Conservation (phyloP, 1,284 basidiomycete genomes). For the Athelia psychrophila region DNA sequence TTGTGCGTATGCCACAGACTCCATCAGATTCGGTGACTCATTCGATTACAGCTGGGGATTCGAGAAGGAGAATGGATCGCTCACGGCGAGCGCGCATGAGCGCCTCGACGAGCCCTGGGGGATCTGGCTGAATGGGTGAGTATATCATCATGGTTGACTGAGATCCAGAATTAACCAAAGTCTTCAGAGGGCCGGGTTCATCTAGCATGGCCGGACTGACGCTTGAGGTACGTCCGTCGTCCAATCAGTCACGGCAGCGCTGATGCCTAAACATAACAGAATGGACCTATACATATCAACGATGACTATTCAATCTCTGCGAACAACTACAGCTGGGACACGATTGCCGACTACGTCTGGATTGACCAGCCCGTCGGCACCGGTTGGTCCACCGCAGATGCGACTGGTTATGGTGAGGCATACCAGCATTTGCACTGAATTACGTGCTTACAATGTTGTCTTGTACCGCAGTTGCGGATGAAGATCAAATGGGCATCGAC, state of each 20-base stretch:
- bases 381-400: slow-evolving; percentile 66
- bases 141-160: slow-evolving; percentile 1
- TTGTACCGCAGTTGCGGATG: slow-evolving; percentile 45
- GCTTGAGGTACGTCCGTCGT: slow-evolving; percentile 49
- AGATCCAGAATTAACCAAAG: neutral
- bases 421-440: slow-evolving; percentile 1
- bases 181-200: slow-evolving; percentile 48
- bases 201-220: slow-evolving; percentile 65
- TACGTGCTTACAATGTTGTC: slow-evolving; percentile 4
- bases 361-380: slow-evolving; percentile 65
- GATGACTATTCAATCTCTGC: slow-evolving; percentile 43
- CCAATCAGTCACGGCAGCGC: neutral
- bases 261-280: slow-evolving; percentile 39
- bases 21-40: no score
- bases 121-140: slow-evolving; percentile 75
- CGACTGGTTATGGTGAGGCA: slow-evolving; percentile 50
- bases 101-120: slow-evolving; percentile 56
- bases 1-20: slow-evolving; percentile 29
- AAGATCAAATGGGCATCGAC: slow-evolving; percentile 66
- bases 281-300: slow-evolving; percentile 62
- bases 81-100: slow-evolving; percentile 36
- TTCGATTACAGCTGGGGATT: slow-evolving; percentile 42
- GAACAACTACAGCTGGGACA: slow-evolving; percentile 58
- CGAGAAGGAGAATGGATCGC: slow-evolving; percentile 57
- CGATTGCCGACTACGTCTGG: slow-evolving; percentile 65